These are phyloP conservation scores for Colletotrichum lupini DNA, from an alignment of 2,329 filamentous ascomycete genomes.

Conservation along the genomic window DNA sequence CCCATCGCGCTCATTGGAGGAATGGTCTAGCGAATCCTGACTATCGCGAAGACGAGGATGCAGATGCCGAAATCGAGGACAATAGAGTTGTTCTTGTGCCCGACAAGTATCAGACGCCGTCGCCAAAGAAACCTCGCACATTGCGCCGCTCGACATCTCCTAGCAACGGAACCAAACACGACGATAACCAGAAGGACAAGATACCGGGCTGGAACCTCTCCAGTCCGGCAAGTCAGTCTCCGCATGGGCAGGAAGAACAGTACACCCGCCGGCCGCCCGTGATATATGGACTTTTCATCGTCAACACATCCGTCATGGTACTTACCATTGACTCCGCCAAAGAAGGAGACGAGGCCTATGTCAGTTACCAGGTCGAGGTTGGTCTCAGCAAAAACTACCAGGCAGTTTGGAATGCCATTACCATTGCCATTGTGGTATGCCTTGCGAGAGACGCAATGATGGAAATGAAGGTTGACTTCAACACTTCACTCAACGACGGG, in stretches of 20 bases:
- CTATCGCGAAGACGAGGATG: slow-evolving; percentile 15
- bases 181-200: neutral
- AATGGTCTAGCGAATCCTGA: slow-evolving; percentile 32
- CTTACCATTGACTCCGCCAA: slow-evolving; percentile 53
- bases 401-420: slow-evolving; percentile 58
- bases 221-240: neutral
- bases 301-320: slow-evolving; percentile 52
- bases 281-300: slow-evolving; percentile 56
- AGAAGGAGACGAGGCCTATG: slow-evolving; percentile 45
- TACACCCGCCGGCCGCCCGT: slow-evolving; percentile 46
- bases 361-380: slow-evolving; percentile 56
- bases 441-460: slow-evolving; percentile 54
- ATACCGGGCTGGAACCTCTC: neutral
- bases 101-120: slow-evolving; percentile 27
- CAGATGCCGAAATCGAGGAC: slow-evolving; percentile 29
- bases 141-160: neutral
- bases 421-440: slow-evolving; percentile 52
- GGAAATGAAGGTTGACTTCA: slow-evolving; percentile 48
- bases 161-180: neutral
- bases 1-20: slow-evolving; percentile 50
- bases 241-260: neutral
- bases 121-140: neutral
- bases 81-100: slow-evolving; percentile 32
- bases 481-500: slow-evolving; percentile 40
- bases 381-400: slow-evolving; percentile 52